Evolutionary conservation across 768 basidiomycete species (phyloP), one percentile per base, ranked within the genome.

Genomic region (Tephrocybe sp.): DNA sequence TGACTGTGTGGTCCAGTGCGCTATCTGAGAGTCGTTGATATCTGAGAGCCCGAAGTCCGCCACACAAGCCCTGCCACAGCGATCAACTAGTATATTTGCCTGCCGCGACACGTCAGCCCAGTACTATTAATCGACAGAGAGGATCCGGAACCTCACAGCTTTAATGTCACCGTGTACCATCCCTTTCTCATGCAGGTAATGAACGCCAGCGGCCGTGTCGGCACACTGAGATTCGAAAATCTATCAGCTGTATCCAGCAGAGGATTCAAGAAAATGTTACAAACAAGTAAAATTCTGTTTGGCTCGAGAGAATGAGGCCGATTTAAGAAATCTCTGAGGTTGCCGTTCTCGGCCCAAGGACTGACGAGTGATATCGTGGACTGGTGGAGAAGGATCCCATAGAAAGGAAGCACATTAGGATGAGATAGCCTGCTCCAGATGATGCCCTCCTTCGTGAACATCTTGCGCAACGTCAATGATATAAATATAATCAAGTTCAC

Each of bases 401-500:
- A 47, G 34, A 47, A 37, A 11, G 35, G 35, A 2, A 47, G 45
- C 4, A 47, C 6, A 22, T 47, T 47, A 9, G 45, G 34, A 27
- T 47, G 45, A 5, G 35, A 47, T 9, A 47, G 34, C 25, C 25
- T 34, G 13, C 45, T 35, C 45, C 45, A 47, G 35, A 47, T 34
- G 9, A 47, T 47, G 13, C 35, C 45, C 19, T 47, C 45, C 27
- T 35, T 24, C 11, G 35, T 26, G 16, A 47, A 47, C 24, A 34
- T 13, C 45, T 36, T 34, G 24, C 2, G 12, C 8, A 15, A 15
- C 15, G 15, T 18, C 21, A 25, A 13, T 18, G 21, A 3, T 9
- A 27, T 22, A 18, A 37, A 22, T 4, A 31, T 27, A 18, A 26
- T 25, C 24, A 16, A 16, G 13, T 5, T n/a, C n/a, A n/a, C n/a